Percentiles rank a stretch among this genome's conserved stretches.
Evolutionary conservation across 805 yeast genomes (phyloP).

Genomic region (Candida vartiovaarae): DNA sequence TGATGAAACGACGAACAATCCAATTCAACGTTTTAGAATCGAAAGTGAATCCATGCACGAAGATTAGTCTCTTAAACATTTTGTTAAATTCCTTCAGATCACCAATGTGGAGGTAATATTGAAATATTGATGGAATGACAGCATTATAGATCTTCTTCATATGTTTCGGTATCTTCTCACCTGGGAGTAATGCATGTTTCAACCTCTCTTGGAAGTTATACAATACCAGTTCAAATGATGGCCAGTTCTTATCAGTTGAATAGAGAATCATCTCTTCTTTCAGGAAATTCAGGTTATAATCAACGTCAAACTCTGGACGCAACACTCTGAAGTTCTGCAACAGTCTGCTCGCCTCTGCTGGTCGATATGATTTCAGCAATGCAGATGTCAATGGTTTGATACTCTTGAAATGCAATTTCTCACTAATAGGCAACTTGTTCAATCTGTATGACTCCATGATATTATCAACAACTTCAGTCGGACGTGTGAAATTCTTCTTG

Average conservation of each 20-base stretch:
- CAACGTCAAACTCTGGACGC: conserved; percentile 21
- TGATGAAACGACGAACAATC: conserved; percentile 22
- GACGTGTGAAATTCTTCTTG: conserved; percentile 22
- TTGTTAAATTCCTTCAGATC: conserved; percentile 5
- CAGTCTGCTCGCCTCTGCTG: conserved; percentile 26
- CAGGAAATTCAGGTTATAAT: conserved; percentile 20
- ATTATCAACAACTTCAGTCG: conserved; percentile 25
- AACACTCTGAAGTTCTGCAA: conserved; percentile 25
- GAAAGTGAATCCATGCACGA: conserved; percentile 22
- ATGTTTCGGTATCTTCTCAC: conserved; percentile 15
- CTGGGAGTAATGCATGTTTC: conserved; percentile 8
- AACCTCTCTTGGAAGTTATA: conserved; percentile 16
- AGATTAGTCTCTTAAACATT: conserved; percentile 17
- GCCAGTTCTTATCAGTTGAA: conserved; percentile 24
- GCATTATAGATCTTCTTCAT: conserved; percentile 21
- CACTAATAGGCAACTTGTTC: conserved; percentile 16
- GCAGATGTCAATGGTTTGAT: conserved; percentile 30
- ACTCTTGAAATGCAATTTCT: conserved; percentile 26
- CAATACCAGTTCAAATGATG: conserved; percentile 25
- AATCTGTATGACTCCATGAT: conserved; percentile 23
- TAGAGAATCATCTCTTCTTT: conserved; percentile 26
- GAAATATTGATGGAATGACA: conserved; percentile 10
- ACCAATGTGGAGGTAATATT: conserved; percentile 2
- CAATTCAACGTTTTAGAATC: conserved; percentile 28
- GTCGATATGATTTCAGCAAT: conserved; percentile 24